Percentiles rank a stretch among this genome's conserved stretches.
These are phyloP conservation scores for Thelonectria discophora DNA, from an alignment of 2,329 filamentous ascomycete species.

Conservation along the genomic window DNA sequence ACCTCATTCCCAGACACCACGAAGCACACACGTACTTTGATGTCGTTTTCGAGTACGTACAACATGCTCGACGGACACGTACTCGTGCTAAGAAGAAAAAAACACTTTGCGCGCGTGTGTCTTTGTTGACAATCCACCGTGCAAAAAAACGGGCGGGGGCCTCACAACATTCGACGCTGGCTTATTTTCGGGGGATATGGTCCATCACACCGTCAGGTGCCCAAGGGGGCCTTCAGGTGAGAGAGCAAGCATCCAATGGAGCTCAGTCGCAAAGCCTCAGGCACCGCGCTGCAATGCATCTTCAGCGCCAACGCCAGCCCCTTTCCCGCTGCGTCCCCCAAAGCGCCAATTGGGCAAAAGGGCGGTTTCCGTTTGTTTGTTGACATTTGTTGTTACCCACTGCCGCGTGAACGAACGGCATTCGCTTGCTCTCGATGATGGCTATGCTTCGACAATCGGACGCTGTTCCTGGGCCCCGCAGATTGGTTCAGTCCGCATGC, in stretches of 20 bases:
- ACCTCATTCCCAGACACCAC: too few species aligned
- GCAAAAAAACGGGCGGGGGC: slow-evolving; percentile 26
- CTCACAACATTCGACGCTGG: slow-evolving; percentile 34
- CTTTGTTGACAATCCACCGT: slow-evolving; percentile 27
- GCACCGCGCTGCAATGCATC: slow-evolving; percentile 19
- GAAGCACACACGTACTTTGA: too few species aligned
- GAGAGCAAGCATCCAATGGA: too few species aligned
- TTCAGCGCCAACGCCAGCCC: slow-evolving; percentile 32
- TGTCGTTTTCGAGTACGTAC: too few species aligned
- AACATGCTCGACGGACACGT: too few species aligned
- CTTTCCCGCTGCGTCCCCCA: slow-evolving; percentile 31
- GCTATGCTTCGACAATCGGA: slow-evolving; percentile 11
- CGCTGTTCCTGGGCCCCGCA: slow-evolving; percentile 31
- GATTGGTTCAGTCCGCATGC: slow-evolving; percentile 26
- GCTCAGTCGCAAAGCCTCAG: slow-evolving; percentile 30
- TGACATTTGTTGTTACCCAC: slow-evolving; percentile 44
- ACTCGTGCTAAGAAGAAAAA: not conserved
- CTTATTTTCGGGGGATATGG: slow-evolving; percentile 32
- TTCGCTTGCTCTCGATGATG: slow-evolving; percentile 35
- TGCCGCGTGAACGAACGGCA: slow-evolving; percentile 27
- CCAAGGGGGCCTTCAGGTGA: slow-evolving; percentile 29
- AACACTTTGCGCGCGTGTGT: slow-evolving; percentile 17
- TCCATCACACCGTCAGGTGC: slow-evolving; percentile 34
- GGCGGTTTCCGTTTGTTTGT: slow-evolving; percentile 36
- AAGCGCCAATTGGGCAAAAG: slow-evolving; percentile 39